Evolutionary conservation across 2,329 filamentous ascomycete species (phyloP).

Genomic region (Exserohilum rostratum): DNA sequence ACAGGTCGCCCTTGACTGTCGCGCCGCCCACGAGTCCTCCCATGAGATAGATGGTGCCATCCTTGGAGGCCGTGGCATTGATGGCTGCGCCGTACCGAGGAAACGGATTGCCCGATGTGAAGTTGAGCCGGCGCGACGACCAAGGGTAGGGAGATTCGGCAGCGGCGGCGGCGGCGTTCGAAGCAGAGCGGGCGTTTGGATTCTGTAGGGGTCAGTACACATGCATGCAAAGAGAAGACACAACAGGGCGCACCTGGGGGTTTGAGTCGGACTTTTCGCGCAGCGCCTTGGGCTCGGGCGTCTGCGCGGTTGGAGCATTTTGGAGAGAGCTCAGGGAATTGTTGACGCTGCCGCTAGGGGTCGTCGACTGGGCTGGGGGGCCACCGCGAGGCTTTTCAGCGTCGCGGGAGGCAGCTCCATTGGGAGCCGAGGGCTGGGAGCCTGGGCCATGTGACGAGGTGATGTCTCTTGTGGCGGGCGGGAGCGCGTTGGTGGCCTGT

Average conservation of each 20-base stretch:
- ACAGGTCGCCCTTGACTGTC: conserved; percentile 94
- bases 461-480: conserved; percentile 62
- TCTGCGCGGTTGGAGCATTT: conserved; percentile 63
- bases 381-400: conserved; percentile 45
- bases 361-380: conserved; percentile 59
- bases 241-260: conserved; percentile 54
- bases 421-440: conserved; percentile 47
- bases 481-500: conserved; percentile 49
- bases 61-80: conserved; percentile 90
- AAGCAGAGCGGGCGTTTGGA: conserved; percentile 41
- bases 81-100: conserved; percentile 96
- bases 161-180: conserved; percentile 60
- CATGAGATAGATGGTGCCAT: conserved; percentile 98
- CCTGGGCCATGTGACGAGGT: conserved; percentile 62
- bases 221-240: background rate
- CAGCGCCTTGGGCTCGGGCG: conserved; percentile 67
- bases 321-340: conserved; percentile 69
- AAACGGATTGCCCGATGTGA: conserved; percentile 88
- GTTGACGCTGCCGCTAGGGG: conserved; percentile 75
- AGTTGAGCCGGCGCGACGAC: conserved; percentile 88
- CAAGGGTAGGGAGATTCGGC: conserved; percentile 91
- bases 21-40: conserved; percentile 93
- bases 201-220: conserved; percentile 31
- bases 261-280: conserved; percentile 64
- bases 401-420: conserved; percentile 54